Base-by-base conservation (phyloP, 306 rosid species). In the Cucurbita ficifolia region DNA sequence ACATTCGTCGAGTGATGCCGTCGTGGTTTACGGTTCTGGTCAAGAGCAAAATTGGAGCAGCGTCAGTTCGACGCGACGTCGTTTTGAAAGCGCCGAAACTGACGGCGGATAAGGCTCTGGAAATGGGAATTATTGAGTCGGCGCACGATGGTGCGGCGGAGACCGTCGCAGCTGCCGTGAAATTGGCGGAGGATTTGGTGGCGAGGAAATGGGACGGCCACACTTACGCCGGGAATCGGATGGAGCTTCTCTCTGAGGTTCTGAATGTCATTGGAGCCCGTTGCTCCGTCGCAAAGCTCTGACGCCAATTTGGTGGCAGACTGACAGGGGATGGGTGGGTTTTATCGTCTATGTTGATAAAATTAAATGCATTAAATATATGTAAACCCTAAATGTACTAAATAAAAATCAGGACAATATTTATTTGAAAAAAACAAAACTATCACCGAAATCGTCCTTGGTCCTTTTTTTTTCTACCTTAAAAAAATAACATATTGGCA, bases 161-260 rank as follows among this genome's bases (percentile, higher is more conserved):
- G 61, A 93, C 98, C 6, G 33, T 88, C 8, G 76, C 61, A 65
- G 92, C 87, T 68, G 97, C 96, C 29, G 72, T 81, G 3, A 50
- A 3, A 6, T 24, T 84, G 50, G 96, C 79, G 18, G 83, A 78
- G 75, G 70, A 68, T 3, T 72, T 93, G 43, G 72, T 73, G 7
- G 83, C 62, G 39, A 77, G 82, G 74, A 88, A 77, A 0, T 90
- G 98, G 96, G 80, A 87, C 24, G 97, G 97, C 64, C 81, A 78
- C 77, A 92, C 82, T 81, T 93, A 90, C 84, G 97, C 79, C 70
- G 72, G 69, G 76, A 93, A 75, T 73, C 80, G 96, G 50, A 79
- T 63, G 84, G 69, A 6, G 3, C 14, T 87, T 78, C 33, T 88
- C 53, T 39, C 61, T 5, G 78, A 76, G 38, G 83, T 80, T 4